Conservation (phyloP, 495 filamentous ascomycete genomes). For the Chaetomidium leptoderma region DNA sequence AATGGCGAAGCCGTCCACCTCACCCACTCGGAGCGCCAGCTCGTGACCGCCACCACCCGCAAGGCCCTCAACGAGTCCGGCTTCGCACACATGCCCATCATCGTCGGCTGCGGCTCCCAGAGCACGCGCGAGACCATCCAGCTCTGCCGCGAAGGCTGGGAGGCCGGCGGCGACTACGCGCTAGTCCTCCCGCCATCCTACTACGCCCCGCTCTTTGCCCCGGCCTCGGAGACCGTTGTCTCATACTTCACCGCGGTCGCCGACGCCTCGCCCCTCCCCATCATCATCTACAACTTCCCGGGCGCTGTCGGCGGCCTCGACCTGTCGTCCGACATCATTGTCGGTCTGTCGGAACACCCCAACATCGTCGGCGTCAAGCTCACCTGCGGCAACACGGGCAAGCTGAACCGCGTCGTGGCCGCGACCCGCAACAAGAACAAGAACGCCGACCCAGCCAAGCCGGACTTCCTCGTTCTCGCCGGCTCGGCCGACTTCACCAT, state of each 20-base stretch:
- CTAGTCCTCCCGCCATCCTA: constrained; percentile 85
- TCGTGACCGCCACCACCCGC: constrained; percentile 74
- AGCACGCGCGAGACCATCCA: constrained; percentile 83
- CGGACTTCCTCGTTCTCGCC: constrained; percentile 71
- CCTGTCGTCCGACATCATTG: constrained; percentile 74
- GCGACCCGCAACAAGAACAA: constrained; percentile 66
- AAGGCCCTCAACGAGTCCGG: constrained; percentile 68
- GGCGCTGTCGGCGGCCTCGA: constrained; percentile 77
- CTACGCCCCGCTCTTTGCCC: constrained; percentile 62
- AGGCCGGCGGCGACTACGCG: constrained; percentile 80
- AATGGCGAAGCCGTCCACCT: constrained; percentile 89
- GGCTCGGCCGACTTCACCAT: constrained; percentile 89
- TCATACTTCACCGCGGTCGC: constrained; percentile 77
- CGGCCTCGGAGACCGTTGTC: constrained; percentile 61
- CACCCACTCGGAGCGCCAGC: constrained; percentile 64
- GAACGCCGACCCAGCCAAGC: constrained; percentile 47
- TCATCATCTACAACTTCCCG: constrained; percentile 93
- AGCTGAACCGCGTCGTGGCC: constrained; percentile 77
- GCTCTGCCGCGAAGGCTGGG: constrained; percentile 69
- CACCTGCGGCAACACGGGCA: constrained; percentile 92
- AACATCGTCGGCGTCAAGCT: constrained; percentile 91
- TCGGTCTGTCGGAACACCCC: constrained; percentile 66
- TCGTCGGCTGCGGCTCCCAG: constrained; percentile 82
- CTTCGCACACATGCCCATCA: constrained; percentile 68
- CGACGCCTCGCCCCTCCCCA: constrained; percentile 73